Base-by-base conservation (phyloP, 2,329 filamentous ascomycete species). In the Whalleya microplaca region DNA sequence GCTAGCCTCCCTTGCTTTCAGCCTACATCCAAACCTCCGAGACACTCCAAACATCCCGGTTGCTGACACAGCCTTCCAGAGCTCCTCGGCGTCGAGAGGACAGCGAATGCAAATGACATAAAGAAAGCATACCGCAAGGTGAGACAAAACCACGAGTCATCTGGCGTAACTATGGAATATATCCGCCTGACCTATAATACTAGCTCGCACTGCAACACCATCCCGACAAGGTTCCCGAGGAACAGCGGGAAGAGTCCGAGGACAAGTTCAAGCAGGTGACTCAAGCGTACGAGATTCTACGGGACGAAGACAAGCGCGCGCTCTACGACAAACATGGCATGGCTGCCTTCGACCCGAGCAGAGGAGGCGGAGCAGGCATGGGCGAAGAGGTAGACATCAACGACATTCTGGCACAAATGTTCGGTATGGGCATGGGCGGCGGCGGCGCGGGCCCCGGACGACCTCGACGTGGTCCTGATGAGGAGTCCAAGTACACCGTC, bases 111-210 rank as follows among this genome's bases (percentile, higher is more conserved):
- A 69, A 85, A 89, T 53, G 90, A 96, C 69, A 90, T 98, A 76
- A 96, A 95, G 75, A 96, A 96, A 77, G 93, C 93, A 59, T 97
- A 97, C 78, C 90, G 94, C 78, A 97, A 96, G 84, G 93, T 93
- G 67, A 66, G 56, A 44, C 53, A 52, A 21, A 32, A 47, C 41
- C 50, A 42, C 32, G 21, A 45, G 4, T 6, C 51, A 61, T 41
- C 10, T 9, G 14, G 19, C 41, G 18, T 23, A 18, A 41, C 23
- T 23, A 44, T 50, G 23, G 32, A 27, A 41, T 18, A 41, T 43
- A 37, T n/a, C 40, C 49, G 42, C 58, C 56, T 49, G 53, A n/a
- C 44, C n/a, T 41, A 18, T 54, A 27, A 19, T 66, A 96, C 20
- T 66, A 96, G 92, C 88, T 92, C 63, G 92, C 94, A 12, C 83